Conservation (phyloP, 345 rosid species). For the Citrus hindsii region DNA sequence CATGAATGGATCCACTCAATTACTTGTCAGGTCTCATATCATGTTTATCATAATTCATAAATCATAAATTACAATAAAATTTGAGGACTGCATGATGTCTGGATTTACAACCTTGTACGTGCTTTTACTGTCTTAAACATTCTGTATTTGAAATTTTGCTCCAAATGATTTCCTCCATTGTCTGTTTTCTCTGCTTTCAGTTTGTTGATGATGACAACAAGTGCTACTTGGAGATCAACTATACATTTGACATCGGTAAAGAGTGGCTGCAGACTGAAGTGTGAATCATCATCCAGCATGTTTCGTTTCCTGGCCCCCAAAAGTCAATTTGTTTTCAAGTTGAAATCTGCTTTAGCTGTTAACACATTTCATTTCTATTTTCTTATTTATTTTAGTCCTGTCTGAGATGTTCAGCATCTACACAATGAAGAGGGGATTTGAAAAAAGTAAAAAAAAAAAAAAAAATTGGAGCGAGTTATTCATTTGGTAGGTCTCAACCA, state of each 20-base stretch:
- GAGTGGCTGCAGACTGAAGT: conserved; percentile 42
- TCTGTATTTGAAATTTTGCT: not conserved
- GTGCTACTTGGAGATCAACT: conserved; percentile 85
- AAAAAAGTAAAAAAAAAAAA: too few species aligned
- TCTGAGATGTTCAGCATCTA: conserved; percentile 10
- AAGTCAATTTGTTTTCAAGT: conserved; percentile 5
- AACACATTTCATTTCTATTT: conserved; percentile 14
- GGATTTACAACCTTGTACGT: not conserved
- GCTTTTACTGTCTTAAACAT: not conserved
- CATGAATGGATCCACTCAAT: conserved; percentile 6
- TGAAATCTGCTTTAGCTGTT: conserved; percentile 24
- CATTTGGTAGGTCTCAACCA: conserved; percentile 19
- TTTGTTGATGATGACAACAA: conserved; percentile 83
- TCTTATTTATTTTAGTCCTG: conserved; percentile 16
- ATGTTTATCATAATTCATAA: conserved; percentile 1
- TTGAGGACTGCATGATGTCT: conserved; percentile 3
- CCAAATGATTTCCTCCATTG: not conserved
- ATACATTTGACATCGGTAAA: conserved; percentile 85
- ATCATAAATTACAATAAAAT: conserved; percentile 9
- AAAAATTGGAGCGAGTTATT: conserved; percentile 11
- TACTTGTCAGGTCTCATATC: conserved; percentile 2
- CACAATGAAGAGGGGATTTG: conserved; percentile 11
- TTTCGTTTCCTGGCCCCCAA: conserved; percentile 2
- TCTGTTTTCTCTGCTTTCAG: conserved; percentile 33
- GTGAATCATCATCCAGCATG: not conserved